A percentile compares a stretch with the other conserved stretches of the same genome.
phyloP scores from a whole-genome alignment of 2,329 filamentous ascomycete genomes.

The Xylaria digitata region DNA sequence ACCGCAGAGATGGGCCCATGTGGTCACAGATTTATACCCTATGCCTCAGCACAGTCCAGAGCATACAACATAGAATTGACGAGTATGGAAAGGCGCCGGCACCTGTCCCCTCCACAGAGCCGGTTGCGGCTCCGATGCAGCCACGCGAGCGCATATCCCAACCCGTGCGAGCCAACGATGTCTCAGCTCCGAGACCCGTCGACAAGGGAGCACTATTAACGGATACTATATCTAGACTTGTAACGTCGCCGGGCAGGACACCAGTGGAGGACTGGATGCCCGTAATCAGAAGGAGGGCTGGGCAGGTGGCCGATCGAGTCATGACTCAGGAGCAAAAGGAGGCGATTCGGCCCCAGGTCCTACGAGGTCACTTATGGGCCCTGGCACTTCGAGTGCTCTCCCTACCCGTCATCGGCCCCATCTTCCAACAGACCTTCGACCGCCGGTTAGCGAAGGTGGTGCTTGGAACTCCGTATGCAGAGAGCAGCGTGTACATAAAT shows the following conservation, averaged over 20 bases:
- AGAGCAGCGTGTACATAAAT: conserved; percentile 75
- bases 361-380: conserved; percentile 61
- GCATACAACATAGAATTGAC: conserved; percentile 75
- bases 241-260: conserved; percentile 60
- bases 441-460: conserved; percentile 74
- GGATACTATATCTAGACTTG: conserved; percentile 56
- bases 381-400: conserved; percentile 59
- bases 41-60: conserved; percentile 76
- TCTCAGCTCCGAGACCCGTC: conserved; percentile 56
- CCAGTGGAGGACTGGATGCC: conserved; percentile 63
- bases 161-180: conserved; percentile 59
- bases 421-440: conserved; percentile 77
- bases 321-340: conserved; percentile 66
- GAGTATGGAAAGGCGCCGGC: conserved; percentile 63
- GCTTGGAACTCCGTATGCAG: conserved; percentile 78
- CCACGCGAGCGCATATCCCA: conserved; percentile 53
- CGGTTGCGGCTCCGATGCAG: conserved; percentile 36
- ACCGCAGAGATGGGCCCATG: conserved; percentile 80
- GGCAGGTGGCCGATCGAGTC: conserved; percentile 60
- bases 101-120: conserved; percentile 48
- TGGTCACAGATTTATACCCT: conserved; percentile 82
- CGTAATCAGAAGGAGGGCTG: conserved; percentile 62
- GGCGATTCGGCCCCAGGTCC: conserved; percentile 61
- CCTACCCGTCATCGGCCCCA: conserved; percentile 67
- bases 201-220: conserved; percentile 57